phyloP scores from a whole-genome alignment of 352 stramenopile species.

The Phytophthora meadii region DNA sequence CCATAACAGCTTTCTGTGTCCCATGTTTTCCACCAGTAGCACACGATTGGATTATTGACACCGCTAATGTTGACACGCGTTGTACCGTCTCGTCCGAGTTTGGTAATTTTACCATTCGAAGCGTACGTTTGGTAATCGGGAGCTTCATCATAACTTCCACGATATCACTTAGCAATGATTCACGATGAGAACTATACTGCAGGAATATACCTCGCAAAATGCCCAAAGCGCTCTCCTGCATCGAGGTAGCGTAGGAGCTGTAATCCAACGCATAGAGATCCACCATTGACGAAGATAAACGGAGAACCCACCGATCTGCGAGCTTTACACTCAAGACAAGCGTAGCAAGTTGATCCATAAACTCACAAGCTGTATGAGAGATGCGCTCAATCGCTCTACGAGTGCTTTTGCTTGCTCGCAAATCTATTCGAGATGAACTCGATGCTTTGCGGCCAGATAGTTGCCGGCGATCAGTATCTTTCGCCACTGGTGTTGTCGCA shows the following conservation, averaged over 20 bases:
- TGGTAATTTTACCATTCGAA: conserved; percentile 73
- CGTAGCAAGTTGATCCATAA: conserved; percentile 72
- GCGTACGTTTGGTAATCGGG: conserved; percentile 70
- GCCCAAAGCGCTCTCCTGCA: conserved; percentile 70
- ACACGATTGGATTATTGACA: conserved; percentile 69
- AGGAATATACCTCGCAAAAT: conserved; percentile 77
- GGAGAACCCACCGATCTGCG: conserved; percentile 76
- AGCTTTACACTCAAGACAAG: conserved; percentile 76
- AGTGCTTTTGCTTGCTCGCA: conserved; percentile 59
- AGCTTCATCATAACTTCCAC: conserved; percentile 81
- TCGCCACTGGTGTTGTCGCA: conserved; percentile 16
- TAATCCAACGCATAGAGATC: conserved; percentile 77
- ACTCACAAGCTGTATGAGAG: conserved; percentile 70
- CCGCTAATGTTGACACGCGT: conserved; percentile 72
- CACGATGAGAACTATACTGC: conserved; percentile 64
- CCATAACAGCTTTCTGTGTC: conserved; percentile 6
- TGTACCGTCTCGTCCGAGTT: conserved; percentile 63
- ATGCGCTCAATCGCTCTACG: conserved; percentile 65
- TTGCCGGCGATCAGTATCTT: conserved; percentile 16
- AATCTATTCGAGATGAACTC: conserved; percentile 40
- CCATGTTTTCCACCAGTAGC: conserved; percentile 20
- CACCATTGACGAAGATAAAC: conserved; percentile 74
- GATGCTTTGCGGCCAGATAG: conserved; percentile 19
- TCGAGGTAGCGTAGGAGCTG: conserved; percentile 54
- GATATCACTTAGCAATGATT: conserved; percentile 72